These are phyloP conservation scores for Codiaeum variegatum DNA, from an alignment of 441 rosid genomes.

Conservation along the genomic window DNA sequence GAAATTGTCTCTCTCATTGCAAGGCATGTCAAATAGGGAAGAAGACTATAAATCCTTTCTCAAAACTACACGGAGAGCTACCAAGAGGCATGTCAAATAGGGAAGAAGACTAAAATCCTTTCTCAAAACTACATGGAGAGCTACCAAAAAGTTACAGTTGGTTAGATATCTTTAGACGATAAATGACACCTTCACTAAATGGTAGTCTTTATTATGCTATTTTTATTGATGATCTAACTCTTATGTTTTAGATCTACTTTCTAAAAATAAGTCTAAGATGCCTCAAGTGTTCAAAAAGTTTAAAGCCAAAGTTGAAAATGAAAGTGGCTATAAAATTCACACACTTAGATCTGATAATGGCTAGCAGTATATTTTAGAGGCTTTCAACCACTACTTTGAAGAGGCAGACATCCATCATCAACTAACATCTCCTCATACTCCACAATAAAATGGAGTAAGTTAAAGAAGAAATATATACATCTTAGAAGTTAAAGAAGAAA, in stretches of 20 bases:
- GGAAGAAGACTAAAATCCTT: not conserved
- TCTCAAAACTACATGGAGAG: not conserved
- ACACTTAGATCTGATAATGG: conserved; percentile 18
- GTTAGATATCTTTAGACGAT: not conserved
- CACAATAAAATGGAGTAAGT: conserved; percentile 21
- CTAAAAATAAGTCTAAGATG: not conserved
- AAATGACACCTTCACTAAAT: too few species aligned
- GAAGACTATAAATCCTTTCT: not conserved
- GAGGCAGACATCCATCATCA: conserved; percentile 16
- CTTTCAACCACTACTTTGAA: conserved; percentile 6
- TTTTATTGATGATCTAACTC: too few species aligned
- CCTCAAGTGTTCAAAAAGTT: not conserved
- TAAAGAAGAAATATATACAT: conserved; percentile 10
- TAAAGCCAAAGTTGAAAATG: conserved; percentile 9
- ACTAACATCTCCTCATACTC: not conserved
- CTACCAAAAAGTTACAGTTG: not conserved
- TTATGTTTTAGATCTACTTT: too few species aligned
- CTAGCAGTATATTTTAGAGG: not conserved
- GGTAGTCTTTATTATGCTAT: too few species aligned
- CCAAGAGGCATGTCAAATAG: not conserved
- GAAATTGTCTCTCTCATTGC: not conserved
- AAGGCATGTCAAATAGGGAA: not conserved
- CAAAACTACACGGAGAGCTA: not conserved
- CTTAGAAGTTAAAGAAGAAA: too few species aligned
- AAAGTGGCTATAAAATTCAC: conserved; percentile 13